phyloP scores from a whole-genome alignment of 495 filamentous ascomycete genomes.

The Trichocladium antarcticum region DNA sequence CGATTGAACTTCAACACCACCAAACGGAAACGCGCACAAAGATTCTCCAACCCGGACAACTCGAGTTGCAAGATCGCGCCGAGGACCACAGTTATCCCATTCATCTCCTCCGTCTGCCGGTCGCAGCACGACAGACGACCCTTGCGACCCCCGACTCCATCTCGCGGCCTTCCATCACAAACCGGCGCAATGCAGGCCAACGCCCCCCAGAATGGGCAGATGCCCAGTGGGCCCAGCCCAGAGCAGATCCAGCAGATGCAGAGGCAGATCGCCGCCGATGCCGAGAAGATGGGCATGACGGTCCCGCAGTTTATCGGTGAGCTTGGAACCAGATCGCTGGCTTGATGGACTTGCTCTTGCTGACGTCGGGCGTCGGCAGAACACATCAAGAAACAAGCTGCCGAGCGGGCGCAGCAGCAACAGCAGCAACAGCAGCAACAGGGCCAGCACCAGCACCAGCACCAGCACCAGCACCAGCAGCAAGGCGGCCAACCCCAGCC shows the following conservation, averaged over 20 bases:
- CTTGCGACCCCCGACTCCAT: too few relatives aligned
- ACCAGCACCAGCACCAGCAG: conserved; percentile 53
- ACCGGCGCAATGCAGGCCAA: conserved; percentile 8
- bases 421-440: conserved; percentile 43
- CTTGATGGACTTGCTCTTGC: neutral
- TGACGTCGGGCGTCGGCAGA: conserved; percentile 25
- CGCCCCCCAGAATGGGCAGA: conserved; percentile 16
- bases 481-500: conserved; percentile 41
- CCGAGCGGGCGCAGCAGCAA: conserved; percentile 57
- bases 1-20: conserved; percentile 4
- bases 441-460: conserved; percentile 23
- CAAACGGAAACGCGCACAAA: neutral
- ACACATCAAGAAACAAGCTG: conserved; percentile 43
- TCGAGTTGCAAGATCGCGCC: neutral
- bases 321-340: neutral
- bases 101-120: too few relatives aligned
- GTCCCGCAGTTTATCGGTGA: conserved; percentile 54
- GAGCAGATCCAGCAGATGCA: conserved; percentile 80
- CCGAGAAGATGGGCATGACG: conserved; percentile 61
- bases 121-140: too few relatives aligned
- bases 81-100: neutral
- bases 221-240: conserved; percentile 53
- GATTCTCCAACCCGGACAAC: neutral
- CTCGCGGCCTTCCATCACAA: neutral
- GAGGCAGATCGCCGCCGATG: conserved; percentile 66